Evolutionary conservation across 306 rosid genomes (phyloP), one percentile per base, ranked within the genome.

Genomic region (Vicia faba): DNA sequence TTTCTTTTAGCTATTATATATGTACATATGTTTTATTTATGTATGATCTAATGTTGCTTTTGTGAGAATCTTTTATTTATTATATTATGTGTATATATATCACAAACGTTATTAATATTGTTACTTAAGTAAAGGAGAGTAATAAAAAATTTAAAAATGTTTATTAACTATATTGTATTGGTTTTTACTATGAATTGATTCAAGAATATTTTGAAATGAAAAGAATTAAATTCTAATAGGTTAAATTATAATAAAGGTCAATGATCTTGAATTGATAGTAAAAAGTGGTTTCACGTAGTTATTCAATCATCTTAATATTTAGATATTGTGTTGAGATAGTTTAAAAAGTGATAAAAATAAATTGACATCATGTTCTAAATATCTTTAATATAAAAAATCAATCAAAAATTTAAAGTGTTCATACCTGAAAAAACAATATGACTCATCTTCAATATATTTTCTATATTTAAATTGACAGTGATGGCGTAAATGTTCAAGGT

Each of bases 401-500:
- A 44, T n/a, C n/a, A 6, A 1, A 4, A 13, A 4, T 44, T 13
- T 44, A n/a, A 44, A 13, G 50, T 5, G 18, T 4, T 44, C 3
- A 44, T 5, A 44, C 50, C 5, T 44, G 6, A 12, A 44, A 44
- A n/a, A 0, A 44, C 5, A 2, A 3, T 15, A n/a, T 44, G 18
- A 19, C n/a, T 9, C 11, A 50, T 50, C 1, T 9, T 19, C 0
- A 8, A 19, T 9, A 5, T 6, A n/a, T 11, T 26, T 6, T 12
- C 5, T 28, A 55, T 55, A 5, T 13, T 12, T 26, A 55, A 8
- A 55, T 12, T 23, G 9, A 46, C 38, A 77, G 85, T 26, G 25
- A 38, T 15, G 82, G 79, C 2, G 77, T 69, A 35, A 73, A 68
- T 7, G 77, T 73, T 11, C 8, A 38, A 35, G 82, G 82, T 18